phyloP scores from a whole-genome alignment of 345 rosid genomes.

The Kernera saxatilis region DNA sequence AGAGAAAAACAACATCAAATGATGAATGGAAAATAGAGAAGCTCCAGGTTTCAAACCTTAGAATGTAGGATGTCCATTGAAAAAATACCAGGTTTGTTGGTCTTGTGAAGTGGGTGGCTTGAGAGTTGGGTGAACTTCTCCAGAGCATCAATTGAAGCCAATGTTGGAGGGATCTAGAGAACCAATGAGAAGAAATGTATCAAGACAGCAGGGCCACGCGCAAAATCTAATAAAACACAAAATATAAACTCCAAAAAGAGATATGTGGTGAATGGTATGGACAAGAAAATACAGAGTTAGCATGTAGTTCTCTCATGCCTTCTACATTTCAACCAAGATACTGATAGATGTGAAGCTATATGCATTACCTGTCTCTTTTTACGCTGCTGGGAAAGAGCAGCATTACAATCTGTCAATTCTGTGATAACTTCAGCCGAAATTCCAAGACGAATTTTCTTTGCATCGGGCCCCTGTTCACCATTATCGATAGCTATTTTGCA shows the following conservation, averaged over 20 bases:
- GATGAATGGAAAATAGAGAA: not conserved
- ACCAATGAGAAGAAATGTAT: constrained; percentile 4
- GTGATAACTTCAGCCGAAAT: constrained; percentile 58
- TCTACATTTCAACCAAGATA: not conserved
- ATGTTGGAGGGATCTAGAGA: constrained; percentile 55
- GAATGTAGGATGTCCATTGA: constrained; percentile 67
- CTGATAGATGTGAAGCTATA: not conserved
- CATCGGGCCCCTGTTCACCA: constrained; percentile 49
- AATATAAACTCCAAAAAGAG: not conserved
- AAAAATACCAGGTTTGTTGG: constrained; percentile 70
- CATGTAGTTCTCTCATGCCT: not conserved
- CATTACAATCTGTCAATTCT: constrained; percentile 80
- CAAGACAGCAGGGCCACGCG: not conserved
- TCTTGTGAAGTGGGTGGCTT: constrained; percentile 89
- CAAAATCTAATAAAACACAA: not conserved
- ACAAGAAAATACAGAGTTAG: not conserved
- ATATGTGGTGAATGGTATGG: not conserved
- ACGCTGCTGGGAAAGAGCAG: constrained; percentile 82
- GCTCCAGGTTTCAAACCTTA: constrained; percentile 46
- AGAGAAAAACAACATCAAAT: not conserved
- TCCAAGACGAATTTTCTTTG: constrained; percentile 62
- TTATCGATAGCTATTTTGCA: constrained; percentile 39
- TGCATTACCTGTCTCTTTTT: constrained; percentile 66
- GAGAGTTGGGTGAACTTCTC: constrained; percentile 82
- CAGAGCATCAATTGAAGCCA: constrained; percentile 54